Evolutionary conservation across 2,329 filamentous ascomycete species (phyloP).

Genomic region (Peltaster fructicola): DNA sequence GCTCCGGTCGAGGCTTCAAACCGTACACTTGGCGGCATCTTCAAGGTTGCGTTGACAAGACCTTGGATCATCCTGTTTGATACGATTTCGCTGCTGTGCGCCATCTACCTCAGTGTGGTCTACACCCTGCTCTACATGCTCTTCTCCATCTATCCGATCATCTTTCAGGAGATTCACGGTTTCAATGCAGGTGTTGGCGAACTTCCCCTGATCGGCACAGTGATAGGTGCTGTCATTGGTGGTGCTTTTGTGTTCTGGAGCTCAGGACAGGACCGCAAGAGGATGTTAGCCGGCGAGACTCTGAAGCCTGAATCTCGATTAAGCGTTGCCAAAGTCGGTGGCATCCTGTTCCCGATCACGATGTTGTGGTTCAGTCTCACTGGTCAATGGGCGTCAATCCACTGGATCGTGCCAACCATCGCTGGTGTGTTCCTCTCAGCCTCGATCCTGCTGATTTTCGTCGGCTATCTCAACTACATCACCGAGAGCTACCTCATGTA

Average conservation of each 20-base stretch:
- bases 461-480: conserved; percentile 37
- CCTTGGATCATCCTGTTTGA: conserved; percentile 39
- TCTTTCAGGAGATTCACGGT: conserved; percentile 34
- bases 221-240: conserved; percentile 31
- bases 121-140: conserved; percentile 40
- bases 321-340: conserved; percentile 16
- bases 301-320: conserved; percentile 28
- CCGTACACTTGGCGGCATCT: conserved; percentile 26
- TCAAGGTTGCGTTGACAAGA: conserved; percentile 34
- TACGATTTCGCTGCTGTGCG: conserved; percentile 33
- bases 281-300: conserved; percentile 19
- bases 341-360: conserved; percentile 16
- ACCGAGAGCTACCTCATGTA: conserved; percentile 32
- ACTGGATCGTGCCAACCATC: conserved; percentile 31
- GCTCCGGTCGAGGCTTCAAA: conserved; percentile 32
- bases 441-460: conserved; percentile 31
- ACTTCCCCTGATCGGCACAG: conserved; percentile 33
- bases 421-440: conserved; percentile 26
- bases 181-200: conserved; percentile 37
- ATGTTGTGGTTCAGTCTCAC: conserved; percentile 22
- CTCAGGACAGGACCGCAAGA: conserved; percentile 23
- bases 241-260: conserved; percentile 25
- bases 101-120: conserved; percentile 36
- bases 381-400: conserved; percentile 23
- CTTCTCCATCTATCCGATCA: conserved; percentile 39